These are phyloP conservation scores for Macrophomina pseudophaseolina DNA, from an alignment of 2,329 filamentous ascomycete genomes.

Conservation along the genomic window DNA sequence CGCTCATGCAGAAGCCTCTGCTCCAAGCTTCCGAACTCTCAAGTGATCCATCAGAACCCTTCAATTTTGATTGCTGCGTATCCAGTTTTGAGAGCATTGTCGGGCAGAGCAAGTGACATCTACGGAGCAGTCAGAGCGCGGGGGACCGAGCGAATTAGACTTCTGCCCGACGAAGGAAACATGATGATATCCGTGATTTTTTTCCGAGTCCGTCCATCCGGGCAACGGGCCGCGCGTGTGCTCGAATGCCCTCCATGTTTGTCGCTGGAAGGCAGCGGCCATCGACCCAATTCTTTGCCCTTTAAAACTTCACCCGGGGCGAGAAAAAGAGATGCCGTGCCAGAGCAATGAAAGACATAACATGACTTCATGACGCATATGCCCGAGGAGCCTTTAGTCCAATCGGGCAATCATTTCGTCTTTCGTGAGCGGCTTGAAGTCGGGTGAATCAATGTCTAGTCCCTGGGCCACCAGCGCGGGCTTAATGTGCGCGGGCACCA, in stretches of 20 bases:
- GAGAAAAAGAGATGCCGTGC: constrained; percentile 42
- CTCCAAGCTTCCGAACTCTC: constrained; percentile 12
- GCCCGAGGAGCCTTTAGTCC: constrained; percentile 64
- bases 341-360: constrained; percentile 40
- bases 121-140: constrained; percentile 24
- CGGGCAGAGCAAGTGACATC: constrained; percentile 26
- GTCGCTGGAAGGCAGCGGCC: constrained; percentile 21
- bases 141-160: constrained; percentile 20
- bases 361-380: constrained; percentile 49
- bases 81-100: constrained; percentile 17
- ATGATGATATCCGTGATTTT: constrained; percentile 26
- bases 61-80: constrained; percentile 25
- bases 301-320: constrained; percentile 29
- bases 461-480: constrained; percentile 75
- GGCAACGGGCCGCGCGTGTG: constrained; percentile 16
- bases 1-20: constrained; percentile 20
- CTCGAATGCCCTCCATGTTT: constrained; percentile 21
- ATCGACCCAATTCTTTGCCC: constrained; percentile 24
- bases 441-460: constrained; percentile 80
- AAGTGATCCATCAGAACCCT: constrained; percentile 21
- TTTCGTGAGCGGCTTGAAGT: constrained; percentile 87
- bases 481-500: constrained; percentile 84
- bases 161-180: constrained; percentile 24
- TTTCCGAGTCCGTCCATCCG: constrained; percentile 22
- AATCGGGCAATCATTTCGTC: constrained; percentile 97